These are phyloP conservation scores for Gynostemma pentaphyllum DNA, from an alignment of 306 rosid species.

Conservation along the genomic window DNA sequence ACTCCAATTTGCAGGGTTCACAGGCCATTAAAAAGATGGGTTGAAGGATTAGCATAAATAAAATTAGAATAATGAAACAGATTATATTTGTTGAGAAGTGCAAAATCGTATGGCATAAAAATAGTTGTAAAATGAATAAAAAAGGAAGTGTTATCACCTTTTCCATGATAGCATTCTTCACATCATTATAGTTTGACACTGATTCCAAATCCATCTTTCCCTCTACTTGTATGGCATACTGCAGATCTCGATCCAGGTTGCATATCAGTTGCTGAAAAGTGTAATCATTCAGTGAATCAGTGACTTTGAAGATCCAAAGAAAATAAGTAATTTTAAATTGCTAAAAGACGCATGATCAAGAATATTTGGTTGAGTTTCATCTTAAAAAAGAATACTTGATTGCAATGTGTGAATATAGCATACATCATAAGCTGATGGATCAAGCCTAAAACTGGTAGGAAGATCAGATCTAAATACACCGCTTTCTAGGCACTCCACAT, in stretches of 20 bases:
- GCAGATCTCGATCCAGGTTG: slow-evolving; percentile 88
- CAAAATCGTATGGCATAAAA: too few species aligned
- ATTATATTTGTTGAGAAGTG: too few species aligned
- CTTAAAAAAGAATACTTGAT: slow-evolving; percentile 13
- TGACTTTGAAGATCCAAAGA: background rate
- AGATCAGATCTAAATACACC: slow-evolving; percentile 97
- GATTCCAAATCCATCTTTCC: slow-evolving; percentile 72
- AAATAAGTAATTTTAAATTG: background rate
- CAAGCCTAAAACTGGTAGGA: slow-evolving; percentile 75
- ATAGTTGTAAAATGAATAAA: slow-evolving; percentile 1
- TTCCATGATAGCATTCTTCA: slow-evolving; percentile 68
- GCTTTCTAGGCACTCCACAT: slow-evolving; percentile 97
- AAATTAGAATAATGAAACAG: too few species aligned
- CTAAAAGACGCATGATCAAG: slow-evolving; percentile 9
- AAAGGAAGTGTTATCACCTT: slow-evolving; percentile 46
- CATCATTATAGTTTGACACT: slow-evolving; percentile 81
- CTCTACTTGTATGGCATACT: slow-evolving; percentile 87
- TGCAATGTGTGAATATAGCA: slow-evolving; percentile 17
- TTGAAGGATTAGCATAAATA: background rate
- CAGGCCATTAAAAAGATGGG: background rate
- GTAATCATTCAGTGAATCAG: slow-evolving; percentile 17
- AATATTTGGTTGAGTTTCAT: slow-evolving; percentile 11
- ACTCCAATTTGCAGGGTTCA: background rate
- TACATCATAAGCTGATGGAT: slow-evolving; percentile 82
- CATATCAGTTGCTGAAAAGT: slow-evolving; percentile 61